phyloP scores from a whole-genome alignment of 1,284 basidiomycete species.

The Ceratobasidium sp. region DNA sequence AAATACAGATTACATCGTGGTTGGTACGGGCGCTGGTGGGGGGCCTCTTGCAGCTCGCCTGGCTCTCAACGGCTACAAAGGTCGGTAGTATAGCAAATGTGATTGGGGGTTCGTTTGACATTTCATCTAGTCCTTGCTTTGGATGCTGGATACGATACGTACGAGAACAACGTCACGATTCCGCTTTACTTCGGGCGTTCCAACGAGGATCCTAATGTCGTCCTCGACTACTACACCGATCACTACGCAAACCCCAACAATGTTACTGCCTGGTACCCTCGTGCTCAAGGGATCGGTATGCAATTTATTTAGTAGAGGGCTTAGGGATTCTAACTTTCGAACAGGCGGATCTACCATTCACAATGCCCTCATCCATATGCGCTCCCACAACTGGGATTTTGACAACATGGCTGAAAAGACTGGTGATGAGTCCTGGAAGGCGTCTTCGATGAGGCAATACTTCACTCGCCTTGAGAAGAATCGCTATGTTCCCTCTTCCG shows the following conservation, averaged over 20 bases:
- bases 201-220: constrained; percentile 24
- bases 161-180: constrained; percentile 17
- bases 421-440: background rate
- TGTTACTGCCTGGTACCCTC: constrained; percentile 24
- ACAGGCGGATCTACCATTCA: constrained; percentile 21
- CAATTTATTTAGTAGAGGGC: background rate
- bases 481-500: constrained; percentile 8
- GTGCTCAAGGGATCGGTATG: constrained; percentile 15
- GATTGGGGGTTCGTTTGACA: background rate
- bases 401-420: constrained; percentile 9
- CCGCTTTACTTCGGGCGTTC: constrained; percentile 28
- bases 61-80: constrained; percentile 34
- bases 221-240: constrained; percentile 19
- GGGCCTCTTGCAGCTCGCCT: constrained; percentile 25
- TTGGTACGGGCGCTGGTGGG: constrained; percentile 27
- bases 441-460: constrained; percentile 18
- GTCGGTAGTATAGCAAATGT: background rate
- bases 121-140: constrained; percentile 9
- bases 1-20: constrained; percentile 27
- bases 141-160: constrained; percentile 24
- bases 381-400: constrained; percentile 22
- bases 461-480: constrained; percentile 16
- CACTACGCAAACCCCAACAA: constrained; percentile 23
- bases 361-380: constrained; percentile 32
- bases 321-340: background rate